phyloP scores from a whole-genome alignment of 2,329 filamentous ascomycete genomes.

The Cladosporium sp. region DNA sequence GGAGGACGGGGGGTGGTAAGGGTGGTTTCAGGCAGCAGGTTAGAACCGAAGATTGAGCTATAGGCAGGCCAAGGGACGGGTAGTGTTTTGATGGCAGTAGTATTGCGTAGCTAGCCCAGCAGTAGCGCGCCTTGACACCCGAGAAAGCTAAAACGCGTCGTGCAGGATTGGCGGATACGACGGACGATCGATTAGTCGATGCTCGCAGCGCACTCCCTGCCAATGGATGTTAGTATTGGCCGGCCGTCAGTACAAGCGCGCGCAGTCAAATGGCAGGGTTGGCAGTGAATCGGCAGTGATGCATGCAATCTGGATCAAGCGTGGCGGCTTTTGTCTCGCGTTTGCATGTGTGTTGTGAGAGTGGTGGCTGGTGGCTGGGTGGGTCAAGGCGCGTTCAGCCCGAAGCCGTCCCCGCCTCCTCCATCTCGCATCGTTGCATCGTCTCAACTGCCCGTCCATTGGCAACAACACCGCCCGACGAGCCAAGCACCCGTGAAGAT shows the following conservation, averaged over 20 bases:
- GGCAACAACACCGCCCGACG: background rate
- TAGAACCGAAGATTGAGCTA: conserved; percentile 7
- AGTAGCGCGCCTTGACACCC: conserved; percentile 12
- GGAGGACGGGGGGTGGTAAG: background rate
- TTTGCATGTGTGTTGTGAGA: background rate
- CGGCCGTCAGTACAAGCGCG: background rate
- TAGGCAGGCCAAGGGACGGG: conserved; percentile 2
- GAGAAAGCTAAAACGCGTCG: conserved; percentile 12
- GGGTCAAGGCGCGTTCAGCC: background rate
- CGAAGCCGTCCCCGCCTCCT: conserved; percentile 3
- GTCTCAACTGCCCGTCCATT: background rate
- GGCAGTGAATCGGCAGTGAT: conserved; percentile 16
- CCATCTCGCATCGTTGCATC: background rate
- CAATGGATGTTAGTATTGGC: conserved; percentile 1
- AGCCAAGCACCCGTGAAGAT: conserved; percentile 4
- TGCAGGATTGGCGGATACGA: conserved; percentile 9
- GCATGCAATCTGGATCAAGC: conserved; percentile 11
- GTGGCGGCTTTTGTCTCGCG: conserved; percentile 1
- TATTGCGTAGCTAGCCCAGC: conserved; percentile 14
- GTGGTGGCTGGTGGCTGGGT: background rate
- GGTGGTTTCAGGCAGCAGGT: conserved; percentile 17
- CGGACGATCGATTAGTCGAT: background rate
- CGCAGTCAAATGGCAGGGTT: background rate
- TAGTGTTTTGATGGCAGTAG: conserved; percentile 16
- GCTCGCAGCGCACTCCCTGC: background rate